These are phyloP conservation scores for Leccinum boreale DNA, from an alignment of 768 basidiomycete genomes.

Conservation along the genomic window DNA sequence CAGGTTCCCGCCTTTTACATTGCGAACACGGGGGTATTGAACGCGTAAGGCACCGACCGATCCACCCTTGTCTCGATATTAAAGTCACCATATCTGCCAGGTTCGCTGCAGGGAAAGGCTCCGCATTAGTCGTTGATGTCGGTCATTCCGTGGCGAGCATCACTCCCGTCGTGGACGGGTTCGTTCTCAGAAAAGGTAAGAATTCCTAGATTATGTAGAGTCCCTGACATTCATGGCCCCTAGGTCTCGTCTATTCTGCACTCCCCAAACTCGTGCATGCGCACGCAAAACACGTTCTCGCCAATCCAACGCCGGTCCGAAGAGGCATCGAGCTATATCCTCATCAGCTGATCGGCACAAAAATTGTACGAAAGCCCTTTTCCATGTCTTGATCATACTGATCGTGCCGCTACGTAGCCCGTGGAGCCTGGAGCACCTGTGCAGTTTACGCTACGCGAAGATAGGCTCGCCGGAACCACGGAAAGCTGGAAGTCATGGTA, in stretches of 20 bases:
- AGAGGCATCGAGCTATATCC: slow-evolving; percentile 68
- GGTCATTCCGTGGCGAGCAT: slow-evolving; percentile 88
- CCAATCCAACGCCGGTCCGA: slow-evolving; percentile 46
- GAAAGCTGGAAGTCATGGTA: slow-evolving; percentile 81
- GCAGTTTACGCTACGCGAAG: slow-evolving; percentile 68
- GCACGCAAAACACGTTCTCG: slow-evolving; percentile 68
- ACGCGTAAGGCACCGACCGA: slow-evolving; percentile 59
- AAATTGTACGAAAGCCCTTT: slow-evolving; percentile 45
- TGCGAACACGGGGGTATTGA: slow-evolving; percentile 90
- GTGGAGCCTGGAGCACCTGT: slow-evolving; percentile 69
- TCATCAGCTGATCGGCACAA: slow-evolving; percentile 87
- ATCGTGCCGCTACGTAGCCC: slow-evolving; percentile 42
- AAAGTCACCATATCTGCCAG: slow-evolving; percentile 38
- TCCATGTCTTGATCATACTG: slow-evolving; percentile 2
- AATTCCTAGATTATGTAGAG: neutral
- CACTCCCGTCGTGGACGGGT: slow-evolving; percentile 95
- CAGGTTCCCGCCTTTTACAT: slow-evolving; percentile 94
- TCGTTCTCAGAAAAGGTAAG: slow-evolving; percentile 91
- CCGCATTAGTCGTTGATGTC: slow-evolving; percentile 94
- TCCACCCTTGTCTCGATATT: slow-evolving; percentile 4
- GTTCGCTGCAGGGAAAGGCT: slow-evolving; percentile 95
- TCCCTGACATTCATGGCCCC: neutral
- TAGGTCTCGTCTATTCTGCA: slow-evolving; percentile 75
- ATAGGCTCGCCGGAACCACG: slow-evolving; percentile 69
- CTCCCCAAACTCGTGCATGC: slow-evolving; percentile 80